These are phyloP conservation scores for Nitzschia inconspicua DNA, from an alignment of 108 stramenopile species.

Conservation along the genomic window DNA sequence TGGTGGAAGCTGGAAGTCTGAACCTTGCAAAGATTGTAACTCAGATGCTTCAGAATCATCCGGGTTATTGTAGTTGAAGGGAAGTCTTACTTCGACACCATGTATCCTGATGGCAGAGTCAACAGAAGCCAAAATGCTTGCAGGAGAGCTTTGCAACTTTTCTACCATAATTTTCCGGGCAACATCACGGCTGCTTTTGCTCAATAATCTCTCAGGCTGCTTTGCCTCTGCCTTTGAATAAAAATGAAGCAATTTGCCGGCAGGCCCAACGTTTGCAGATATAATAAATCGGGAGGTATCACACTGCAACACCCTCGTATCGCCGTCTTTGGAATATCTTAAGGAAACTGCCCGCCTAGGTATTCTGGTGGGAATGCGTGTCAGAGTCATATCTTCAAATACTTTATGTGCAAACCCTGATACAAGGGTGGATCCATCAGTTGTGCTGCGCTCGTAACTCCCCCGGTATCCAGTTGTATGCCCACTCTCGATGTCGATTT, in stretches of 20 bases:
- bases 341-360: slow-evolving; percentile 21
- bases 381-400: background rate
- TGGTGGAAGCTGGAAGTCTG: too few relatives aligned
- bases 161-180: slow-evolving; percentile 30
- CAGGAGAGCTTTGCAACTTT: slow-evolving; percentile 1
- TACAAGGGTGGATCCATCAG: background rate
- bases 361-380: background rate
- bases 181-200: slow-evolving; percentile 22
- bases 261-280: slow-evolving; percentile 7
- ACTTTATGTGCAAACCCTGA: background rate
- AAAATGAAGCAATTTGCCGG: slow-evolving; percentile 16
- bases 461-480: background rate
- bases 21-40: background rate
- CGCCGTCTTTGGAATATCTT: slow-evolving; percentile 1
- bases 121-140: background rate
- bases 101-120: slow-evolving; percentile 22
- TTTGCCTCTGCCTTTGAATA: slow-evolving; percentile 20
- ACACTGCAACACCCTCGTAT: slow-evolving; percentile 8
- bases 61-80: background rate
- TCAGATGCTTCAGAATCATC: slow-evolving; percentile 3
- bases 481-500: slow-evolving; percentile 16
- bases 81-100: slow-evolving; percentile 29
- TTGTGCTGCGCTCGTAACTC: background rate
- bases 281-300: slow-evolving; percentile 17
- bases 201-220: slow-evolving; percentile 12